Base-by-base conservation (phyloP, 2,329 filamentous ascomycete genomes). In the Phialophora macrospora region DNA sequence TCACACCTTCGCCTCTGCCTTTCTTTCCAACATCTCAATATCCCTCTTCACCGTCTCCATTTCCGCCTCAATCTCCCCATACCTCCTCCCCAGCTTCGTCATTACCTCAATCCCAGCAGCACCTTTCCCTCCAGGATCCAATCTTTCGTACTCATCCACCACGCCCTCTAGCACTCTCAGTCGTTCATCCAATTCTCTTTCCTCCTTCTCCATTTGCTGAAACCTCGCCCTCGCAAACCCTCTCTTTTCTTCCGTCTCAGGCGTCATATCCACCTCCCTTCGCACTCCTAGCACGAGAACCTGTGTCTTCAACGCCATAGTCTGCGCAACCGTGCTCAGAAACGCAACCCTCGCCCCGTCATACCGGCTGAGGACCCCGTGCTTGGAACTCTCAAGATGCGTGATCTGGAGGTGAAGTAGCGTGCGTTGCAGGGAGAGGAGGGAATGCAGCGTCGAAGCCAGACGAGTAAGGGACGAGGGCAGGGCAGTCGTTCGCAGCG, bases 21-120 rank as follows among this genome's bases (percentile, higher is more conserved):
- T 34, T 20, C 28, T 34, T 46, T 60, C 46, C 46, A 79, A 63
- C 41, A 72, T 72, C 68, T 73, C 70, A 44, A 79, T 76, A 67
- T 79, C 77, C 68, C 70, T 73, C 64, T 72, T 74, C 7, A 79
- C 74, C 4, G 66, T 66, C 55, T 80, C 78, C 6, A 79, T 74
- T 62, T 81, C 78, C 60, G 71, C 73, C 1, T 75, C 73, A 55
- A 81, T 70, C 20, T 71, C 64, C 4, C 75, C 76, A 72, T 80
- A 81, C 48, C 75, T 74, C 52, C 72, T 75, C 30, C 78, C 76
- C 62, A 80, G 76, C 61, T 77, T 76, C 32, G 65, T 68, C 69
- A 80, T 75, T 0, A 75, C 71, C 28, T 54, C 44, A 55, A 48
- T 26, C 49, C 58, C 64, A 11, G 24, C 24, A 14, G 22, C 52